Percentiles rank a stretch among this genome's conserved stretches.
phyloP scores from a whole-genome alignment of 768 basidiomycete species.

The Calocera cornea region DNA sequence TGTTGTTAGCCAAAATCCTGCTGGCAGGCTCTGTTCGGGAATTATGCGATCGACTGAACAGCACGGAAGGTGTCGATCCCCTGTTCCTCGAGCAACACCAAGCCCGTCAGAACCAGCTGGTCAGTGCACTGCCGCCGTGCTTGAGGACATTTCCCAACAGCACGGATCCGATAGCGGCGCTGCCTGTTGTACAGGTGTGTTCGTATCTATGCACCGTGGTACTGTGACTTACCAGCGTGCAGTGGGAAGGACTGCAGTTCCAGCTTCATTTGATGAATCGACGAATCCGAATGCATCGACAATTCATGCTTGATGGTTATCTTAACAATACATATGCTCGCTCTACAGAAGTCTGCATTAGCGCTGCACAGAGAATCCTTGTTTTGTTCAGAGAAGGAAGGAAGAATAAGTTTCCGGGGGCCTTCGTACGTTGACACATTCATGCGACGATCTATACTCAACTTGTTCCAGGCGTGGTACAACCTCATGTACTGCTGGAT shows the following conservation, averaged over 20 bases:
- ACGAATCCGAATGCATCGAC: background rate
- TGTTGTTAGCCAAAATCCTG: background rate
- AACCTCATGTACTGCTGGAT: conserved; percentile 1
- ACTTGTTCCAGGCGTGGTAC: background rate
- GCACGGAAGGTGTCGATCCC: background rate
- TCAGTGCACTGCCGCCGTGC: background rate
- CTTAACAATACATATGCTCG: background rate
- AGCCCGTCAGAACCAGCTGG: background rate
- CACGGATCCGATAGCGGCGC: background rate
- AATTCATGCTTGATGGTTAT: background rate
- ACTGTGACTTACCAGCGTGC: background rate
- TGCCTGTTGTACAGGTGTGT: background rate
- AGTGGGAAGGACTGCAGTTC: background rate
- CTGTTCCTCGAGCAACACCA: background rate
- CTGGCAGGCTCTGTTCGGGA: background rate
- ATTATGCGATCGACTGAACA: background rate
- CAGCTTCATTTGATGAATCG: background rate
- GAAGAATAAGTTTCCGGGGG: background rate
- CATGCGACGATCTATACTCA: background rate
- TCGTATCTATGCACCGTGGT: background rate
- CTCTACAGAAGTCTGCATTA: background rate
- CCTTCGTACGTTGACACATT: background rate
- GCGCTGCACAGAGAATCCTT: background rate
- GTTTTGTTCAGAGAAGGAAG: background rate
- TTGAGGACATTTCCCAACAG: background rate